Percentiles rank a stretch among this genome's conserved stretches.
Evolutionary conservation across 2,329 filamentous ascomycete species (phyloP).

Genomic region (Diplocarpon rosae): DNA sequence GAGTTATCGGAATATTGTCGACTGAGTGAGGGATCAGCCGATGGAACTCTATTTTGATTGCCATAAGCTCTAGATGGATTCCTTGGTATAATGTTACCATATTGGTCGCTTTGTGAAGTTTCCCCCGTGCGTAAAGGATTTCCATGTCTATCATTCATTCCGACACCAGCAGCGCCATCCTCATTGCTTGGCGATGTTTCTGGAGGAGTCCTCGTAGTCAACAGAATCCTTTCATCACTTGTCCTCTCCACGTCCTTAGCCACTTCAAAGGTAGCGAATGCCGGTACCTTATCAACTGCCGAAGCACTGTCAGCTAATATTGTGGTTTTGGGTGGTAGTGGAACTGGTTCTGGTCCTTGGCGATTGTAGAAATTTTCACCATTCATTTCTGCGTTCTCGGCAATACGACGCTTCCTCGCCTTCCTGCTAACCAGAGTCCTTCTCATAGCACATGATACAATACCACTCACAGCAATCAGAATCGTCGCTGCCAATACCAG

Average conservation of each 20-base stretch:
- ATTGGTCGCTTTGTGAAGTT: slow-evolving; percentile 44
- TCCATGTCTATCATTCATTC: slow-evolving; percentile 14
- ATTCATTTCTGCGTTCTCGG: slow-evolving; percentile 93
- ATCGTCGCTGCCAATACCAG: slow-evolving; percentile 84
- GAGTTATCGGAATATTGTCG: slow-evolving; percentile 29
- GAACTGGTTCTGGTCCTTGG: slow-evolving; percentile 30
- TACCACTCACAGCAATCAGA: slow-evolving; percentile 66
- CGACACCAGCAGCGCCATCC: slow-evolving; percentile 11
- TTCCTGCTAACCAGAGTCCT: slow-evolving; percentile 84
- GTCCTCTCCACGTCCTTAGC: slow-evolving; percentile 43
- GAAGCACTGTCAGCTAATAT: slow-evolving; percentile 46
- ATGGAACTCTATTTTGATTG: slow-evolving; percentile 37
- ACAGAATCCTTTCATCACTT: slow-evolving; percentile 60
- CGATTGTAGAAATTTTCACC: slow-evolving; percentile 82
- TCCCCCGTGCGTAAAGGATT: slow-evolving; percentile 13
- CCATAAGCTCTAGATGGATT: slow-evolving; percentile 18
- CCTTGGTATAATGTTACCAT: slow-evolving; percentile 43
- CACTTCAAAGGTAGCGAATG: slow-evolving; percentile 53
- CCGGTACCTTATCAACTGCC: slow-evolving; percentile 38
- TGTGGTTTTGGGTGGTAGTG: slow-evolving; percentile 37
- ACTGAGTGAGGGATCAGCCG: slow-evolving; percentile 37
- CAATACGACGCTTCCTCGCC: slow-evolving; percentile 83
- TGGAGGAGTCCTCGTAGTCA: slow-evolving; percentile 53
- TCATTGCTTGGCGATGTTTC: slow-evolving; percentile 39
- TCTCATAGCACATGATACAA: slow-evolving; percentile 91